Conservation (phyloP, 352 stramenopile genomes). For the Globisporangium solare region DNA sequence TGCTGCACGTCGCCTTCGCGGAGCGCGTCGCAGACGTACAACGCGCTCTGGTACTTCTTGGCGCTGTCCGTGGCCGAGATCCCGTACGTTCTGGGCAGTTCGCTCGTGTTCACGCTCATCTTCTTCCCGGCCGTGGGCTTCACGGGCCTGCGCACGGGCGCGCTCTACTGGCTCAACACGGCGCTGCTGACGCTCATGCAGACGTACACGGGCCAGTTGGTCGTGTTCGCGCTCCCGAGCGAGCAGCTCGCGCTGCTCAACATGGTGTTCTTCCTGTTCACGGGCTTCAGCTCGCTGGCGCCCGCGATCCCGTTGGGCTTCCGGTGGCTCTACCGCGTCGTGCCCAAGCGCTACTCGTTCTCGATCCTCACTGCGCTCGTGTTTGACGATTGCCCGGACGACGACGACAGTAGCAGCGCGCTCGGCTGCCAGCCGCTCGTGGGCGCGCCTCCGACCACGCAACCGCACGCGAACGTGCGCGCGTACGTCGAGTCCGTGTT, state of each 20-base stretch:
- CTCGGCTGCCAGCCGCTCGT: background rate
- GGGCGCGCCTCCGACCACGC: background rate
- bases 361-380: background rate
- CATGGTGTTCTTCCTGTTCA: constrained; percentile 1
- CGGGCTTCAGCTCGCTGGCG: background rate
- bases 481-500: constrained; percentile 2
- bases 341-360: constrained; percentile 2
- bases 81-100: background rate
- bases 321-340: background rate
- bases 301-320: background rate
- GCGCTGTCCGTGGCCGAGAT: background rate
- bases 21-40: too few relatives aligned
- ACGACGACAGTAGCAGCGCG: background rate
- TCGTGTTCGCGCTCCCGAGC: background rate
- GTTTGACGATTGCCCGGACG: background rate
- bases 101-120: background rate
- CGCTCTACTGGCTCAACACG: background rate
- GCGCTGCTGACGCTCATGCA: constrained; percentile 1
- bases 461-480: background rate
- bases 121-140: background rate
- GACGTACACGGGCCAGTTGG: background rate
- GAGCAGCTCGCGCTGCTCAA: background rate
- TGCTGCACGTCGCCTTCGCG: background rate
- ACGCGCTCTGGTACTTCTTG: too few relatives aligned
- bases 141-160: background rate